phyloP scores from a whole-genome alignment of 345 rosid genomes.

The Salix exigua region DNA sequence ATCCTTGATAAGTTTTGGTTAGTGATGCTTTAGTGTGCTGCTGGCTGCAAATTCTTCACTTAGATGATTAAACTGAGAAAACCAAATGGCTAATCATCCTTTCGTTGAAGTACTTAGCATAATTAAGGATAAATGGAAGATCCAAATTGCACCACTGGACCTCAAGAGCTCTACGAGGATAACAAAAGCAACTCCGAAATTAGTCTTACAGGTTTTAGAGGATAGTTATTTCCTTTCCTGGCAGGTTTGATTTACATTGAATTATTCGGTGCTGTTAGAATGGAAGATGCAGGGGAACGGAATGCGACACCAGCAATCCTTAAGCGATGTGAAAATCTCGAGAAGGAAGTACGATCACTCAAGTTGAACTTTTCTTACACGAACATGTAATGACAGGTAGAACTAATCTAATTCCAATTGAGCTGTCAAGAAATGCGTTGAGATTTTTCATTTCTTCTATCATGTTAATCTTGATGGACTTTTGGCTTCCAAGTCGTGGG shows the following conservation, averaged over 20 bases:
- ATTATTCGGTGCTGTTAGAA: conserved; percentile 34
- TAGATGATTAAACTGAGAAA: not conserved
- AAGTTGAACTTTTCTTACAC: conserved; percentile 71
- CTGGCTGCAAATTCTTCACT: not conserved
- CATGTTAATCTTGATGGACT: not conserved
- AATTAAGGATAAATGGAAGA: not conserved
- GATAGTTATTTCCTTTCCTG: not conserved
- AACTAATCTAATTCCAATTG: not conserved
- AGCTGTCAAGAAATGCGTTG: too few relatives aligned
- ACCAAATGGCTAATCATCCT: not conserved
- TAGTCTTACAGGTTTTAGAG: not conserved
- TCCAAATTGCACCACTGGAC: not conserved
- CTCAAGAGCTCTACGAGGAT: not conserved
- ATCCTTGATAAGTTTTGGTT: not conserved
- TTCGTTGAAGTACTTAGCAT: not conserved
- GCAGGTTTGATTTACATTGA: not conserved
- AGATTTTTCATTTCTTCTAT: not conserved
- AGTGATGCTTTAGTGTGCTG: not conserved
- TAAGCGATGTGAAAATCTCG: conserved; percentile 61
- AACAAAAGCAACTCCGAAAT: not conserved
- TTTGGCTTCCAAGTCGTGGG: not conserved
- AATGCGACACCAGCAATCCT: conserved; percentile 45
- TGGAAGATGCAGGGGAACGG: conserved; percentile 79
- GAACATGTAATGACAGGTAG: conserved; percentile 41
- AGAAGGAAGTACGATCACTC: conserved; percentile 79